Conservation (phyloP, 208 protist species). For the Leishmania martiniquensis region DNA sequence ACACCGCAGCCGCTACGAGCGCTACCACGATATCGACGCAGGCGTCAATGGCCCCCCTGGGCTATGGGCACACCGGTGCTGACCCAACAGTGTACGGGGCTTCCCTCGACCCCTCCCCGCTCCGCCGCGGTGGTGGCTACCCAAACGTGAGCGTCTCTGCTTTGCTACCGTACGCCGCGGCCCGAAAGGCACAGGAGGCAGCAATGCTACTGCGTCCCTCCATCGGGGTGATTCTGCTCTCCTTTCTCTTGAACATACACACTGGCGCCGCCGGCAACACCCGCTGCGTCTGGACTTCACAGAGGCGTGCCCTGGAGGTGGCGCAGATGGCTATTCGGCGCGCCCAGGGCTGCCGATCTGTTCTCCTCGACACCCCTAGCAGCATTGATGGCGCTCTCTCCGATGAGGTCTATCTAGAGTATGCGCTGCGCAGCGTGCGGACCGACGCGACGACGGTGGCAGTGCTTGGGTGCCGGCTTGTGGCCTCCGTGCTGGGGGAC, state of each 20-base stretch:
- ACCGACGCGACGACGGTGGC: slow-evolving; percentile 61
- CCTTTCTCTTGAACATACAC: slow-evolving; percentile 57
- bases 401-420: slow-evolving; percentile 81
- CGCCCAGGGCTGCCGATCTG: slow-evolving; percentile 45
- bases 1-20: slow-evolving; percentile 3
- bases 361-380: slow-evolving; percentile 62
- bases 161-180: slow-evolving; percentile 37
- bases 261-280: slow-evolving; percentile 16
- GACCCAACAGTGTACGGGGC: background rate
- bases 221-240: slow-evolving; percentile 48
- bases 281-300: slow-evolving; percentile 42
- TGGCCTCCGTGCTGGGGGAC: slow-evolving; percentile 50
- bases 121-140: background rate
- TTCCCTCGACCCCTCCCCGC: background rate
- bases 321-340: slow-evolving; percentile 37
- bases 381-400: slow-evolving; percentile 64
- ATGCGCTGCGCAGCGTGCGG: slow-evolving; percentile 45
- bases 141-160: slow-evolving; percentile 1
- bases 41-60: background rate
- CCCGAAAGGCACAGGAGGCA: slow-evolving; percentile 34
- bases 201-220: slow-evolving; percentile 56
- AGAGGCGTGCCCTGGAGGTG: slow-evolving; percentile 27
- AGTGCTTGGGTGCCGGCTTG: slow-evolving; percentile 67
- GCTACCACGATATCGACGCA: slow-evolving; percentile 20
- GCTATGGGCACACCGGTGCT: background rate